Conservation (phyloP, 352 stramenopile genomes). For the Phytophthora pisi region DNA sequence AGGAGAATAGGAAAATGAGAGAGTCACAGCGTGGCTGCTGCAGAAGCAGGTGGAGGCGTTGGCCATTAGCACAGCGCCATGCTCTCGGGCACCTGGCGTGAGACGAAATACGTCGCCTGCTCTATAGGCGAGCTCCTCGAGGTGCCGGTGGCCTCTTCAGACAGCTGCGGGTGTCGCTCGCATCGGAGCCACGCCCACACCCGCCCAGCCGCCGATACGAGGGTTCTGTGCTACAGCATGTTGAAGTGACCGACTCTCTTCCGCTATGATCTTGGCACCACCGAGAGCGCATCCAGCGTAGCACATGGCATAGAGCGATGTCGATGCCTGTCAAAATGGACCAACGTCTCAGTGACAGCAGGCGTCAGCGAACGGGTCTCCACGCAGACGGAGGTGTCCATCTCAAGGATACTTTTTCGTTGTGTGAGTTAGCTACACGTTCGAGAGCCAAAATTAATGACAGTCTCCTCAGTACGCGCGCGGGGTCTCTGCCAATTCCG, state of each 20-base stretch:
- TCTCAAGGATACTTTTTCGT: slow-evolving; percentile 11
- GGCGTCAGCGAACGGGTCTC: not conserved
- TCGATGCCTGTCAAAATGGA: not conserved
- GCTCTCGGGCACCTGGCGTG: slow-evolving; percentile 16
- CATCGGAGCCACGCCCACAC: not conserved
- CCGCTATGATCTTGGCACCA: not conserved
- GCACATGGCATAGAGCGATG: slow-evolving; percentile 9
- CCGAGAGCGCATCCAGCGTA: slow-evolving; percentile 1
- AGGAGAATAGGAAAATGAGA: slow-evolving; percentile 21
- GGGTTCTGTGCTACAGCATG: slow-evolving; percentile 17
- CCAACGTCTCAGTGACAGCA: slow-evolving; percentile 12
- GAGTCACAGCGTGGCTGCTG: slow-evolving; percentile 8
- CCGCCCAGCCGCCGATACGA: slow-evolving; percentile 21
- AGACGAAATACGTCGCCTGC: slow-evolving; percentile 8
- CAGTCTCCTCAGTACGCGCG: slow-evolving; percentile 10
- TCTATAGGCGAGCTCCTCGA: slow-evolving; percentile 19
- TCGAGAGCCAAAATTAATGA: not conserved
- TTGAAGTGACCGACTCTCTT: slow-evolving; percentile 30
- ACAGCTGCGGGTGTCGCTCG: slow-evolving; percentile 3
- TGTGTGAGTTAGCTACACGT: not conserved
- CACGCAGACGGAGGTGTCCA: not conserved
- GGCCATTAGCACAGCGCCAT: slow-evolving; percentile 12
- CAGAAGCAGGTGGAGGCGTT: slow-evolving; percentile 1
- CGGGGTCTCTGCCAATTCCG: slow-evolving; percentile 22
- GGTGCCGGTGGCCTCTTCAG: slow-evolving; percentile 1